Evolutionary conservation across 768 basidiomycete species (phyloP), one percentile per base, ranked within the genome.

Genomic region (Leucosporidium yakuticum): DNA sequence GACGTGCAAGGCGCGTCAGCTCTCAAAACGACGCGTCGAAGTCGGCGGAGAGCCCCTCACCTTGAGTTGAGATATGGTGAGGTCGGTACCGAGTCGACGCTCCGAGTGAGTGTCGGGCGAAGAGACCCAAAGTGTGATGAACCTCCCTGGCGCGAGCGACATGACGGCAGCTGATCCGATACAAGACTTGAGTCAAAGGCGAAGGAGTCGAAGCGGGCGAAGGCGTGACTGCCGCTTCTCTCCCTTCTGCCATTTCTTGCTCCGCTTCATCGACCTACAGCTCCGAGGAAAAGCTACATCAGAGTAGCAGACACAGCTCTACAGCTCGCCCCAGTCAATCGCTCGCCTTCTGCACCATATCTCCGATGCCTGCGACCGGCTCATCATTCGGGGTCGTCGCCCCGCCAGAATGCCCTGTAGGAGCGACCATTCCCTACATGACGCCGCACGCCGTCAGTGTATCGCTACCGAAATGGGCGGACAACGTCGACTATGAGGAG

Each of bases 61-160:
- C 85, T 96, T 97, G 73, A 97, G 86, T 74, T 89, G 84, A 47
- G 82, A 83, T 59, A 97, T 82, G 0, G 89, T 88, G 36, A 86
- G 80, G 69, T 86, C 84, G 31, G 86, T 84, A 74, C 93, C 89
- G 69, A 91, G 85, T 0, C 89, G 84, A 57, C 95, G 85, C 79
- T 98, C 95, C 0, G 91, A 91, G 71, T 85, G 88, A 2, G 93
- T 95, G 76, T 96, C 91, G 9, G 87, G 87, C 14, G 94, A 97
- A 19, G 84, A 77, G 11, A 98, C 87, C 73, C 86, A 92, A 54
- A 96, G 80, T 62, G 84, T 88, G 56, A 91, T 81, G 29, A 36
- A 51, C 17, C 39, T 44, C 39, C 39, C 39, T 15, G 39, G 39
- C 17, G 39, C 39, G 39, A 44, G 39, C 39, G 39, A 44, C 39